A percentile compares a stretch with the other conserved stretches of the same genome.
Evolutionary conservation across 108 stramenopile genomes (phyloP).

Genomic region (Pseudonitzschia multiseries): DNA sequence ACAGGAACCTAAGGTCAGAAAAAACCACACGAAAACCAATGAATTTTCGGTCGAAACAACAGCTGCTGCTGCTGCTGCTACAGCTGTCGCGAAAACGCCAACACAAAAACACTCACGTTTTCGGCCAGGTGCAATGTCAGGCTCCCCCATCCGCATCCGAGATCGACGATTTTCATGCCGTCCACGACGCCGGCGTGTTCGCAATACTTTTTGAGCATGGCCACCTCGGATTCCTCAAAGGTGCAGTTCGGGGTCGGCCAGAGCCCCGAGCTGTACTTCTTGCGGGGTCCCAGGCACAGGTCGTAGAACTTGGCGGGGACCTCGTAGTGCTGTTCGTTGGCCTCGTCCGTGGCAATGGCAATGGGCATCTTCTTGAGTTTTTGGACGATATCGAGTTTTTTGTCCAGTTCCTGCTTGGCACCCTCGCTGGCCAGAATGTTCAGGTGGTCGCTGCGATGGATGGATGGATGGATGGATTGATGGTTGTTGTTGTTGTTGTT

Average conservation of each 20-base stretch:
- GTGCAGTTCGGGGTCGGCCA: slow-evolving; percentile 56
- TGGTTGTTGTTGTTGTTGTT: too few relatives aligned
- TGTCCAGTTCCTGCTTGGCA: slow-evolving; percentile 41
- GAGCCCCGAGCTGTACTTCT: slow-evolving; percentile 90
- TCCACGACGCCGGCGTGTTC: slow-evolving; percentile 82
- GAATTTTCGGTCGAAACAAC: too few relatives aligned
- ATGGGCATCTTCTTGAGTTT: slow-evolving; percentile 71
- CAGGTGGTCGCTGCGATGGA: slow-evolving; percentile 47
- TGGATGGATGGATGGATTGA: too few relatives aligned
- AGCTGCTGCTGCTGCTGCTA: background rate
- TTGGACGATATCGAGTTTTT: slow-evolving; percentile 55
- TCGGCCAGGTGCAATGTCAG: slow-evolving; percentile 75
- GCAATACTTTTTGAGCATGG: slow-evolving; percentile 87
- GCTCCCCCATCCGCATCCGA: slow-evolving; percentile 94
- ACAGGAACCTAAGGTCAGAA: too few relatives aligned
- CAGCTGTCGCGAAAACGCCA: background rate
- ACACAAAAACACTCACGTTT: slow-evolving; percentile 6
- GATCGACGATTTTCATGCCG: slow-evolving; percentile 82
- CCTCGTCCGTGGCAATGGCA: slow-evolving; percentile 83
- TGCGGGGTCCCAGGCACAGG: slow-evolving; percentile 82
- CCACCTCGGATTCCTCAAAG: slow-evolving; percentile 80
- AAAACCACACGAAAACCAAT: too few relatives aligned
- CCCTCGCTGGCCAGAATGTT: slow-evolving; percentile 30
- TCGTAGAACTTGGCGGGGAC: slow-evolving; percentile 92
- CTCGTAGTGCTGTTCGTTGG: slow-evolving; percentile 98